Evolutionary conservation across 2,329 filamentous ascomycete species (phyloP), one percentile per base, ranked within the genome.

Genomic region (Dactylellina drechsleri): DNA sequence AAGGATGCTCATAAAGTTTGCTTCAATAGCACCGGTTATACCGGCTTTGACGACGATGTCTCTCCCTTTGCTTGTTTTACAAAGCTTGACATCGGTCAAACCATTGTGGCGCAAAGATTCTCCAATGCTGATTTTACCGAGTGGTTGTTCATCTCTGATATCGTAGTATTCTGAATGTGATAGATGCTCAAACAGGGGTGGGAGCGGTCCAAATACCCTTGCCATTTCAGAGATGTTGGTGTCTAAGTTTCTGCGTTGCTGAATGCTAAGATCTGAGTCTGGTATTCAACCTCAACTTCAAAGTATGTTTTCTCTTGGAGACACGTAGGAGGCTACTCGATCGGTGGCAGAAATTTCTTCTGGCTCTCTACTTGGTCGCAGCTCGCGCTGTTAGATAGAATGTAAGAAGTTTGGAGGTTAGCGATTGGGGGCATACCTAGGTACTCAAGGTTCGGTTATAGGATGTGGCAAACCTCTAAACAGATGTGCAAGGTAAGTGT

Each of bases 241-340:
- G 43, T 47, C 13, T 18, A 47, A 47, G 8, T 47, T 47, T 47
- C 43, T 47, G 43, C 13, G 43, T 47, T 52, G 16, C 49, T 52
- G 49, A 52, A 52, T 52, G 18, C 49, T 23, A 20, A 52, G 49
- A 52, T 52, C 20, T 23, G 18, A 52, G 49, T 52, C 49, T 20
- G 49, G 49, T 52, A 52, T 52, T 52, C 49, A 52, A 52, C 49
- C n/a, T 52, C n/a, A 52, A 52, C 49, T n/a, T 52, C 49, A 52
- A 23, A 16, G 49, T 52, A 52, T 52, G 18, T 52, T 52, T 52
- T 52, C 26, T 52, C n/a, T 52, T 52, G 16, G 49, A 52, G 49
- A 52, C 49, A 16, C 49, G 49, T 52, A 23, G 20, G 49, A 20
- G 18, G 49, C 10, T 52, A 52, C 49, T 52, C 49, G 49, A 52